phyloP scores from a whole-genome alignment of 2,329 filamentous ascomycete species.

The Botryotinia convoluta region DNA sequence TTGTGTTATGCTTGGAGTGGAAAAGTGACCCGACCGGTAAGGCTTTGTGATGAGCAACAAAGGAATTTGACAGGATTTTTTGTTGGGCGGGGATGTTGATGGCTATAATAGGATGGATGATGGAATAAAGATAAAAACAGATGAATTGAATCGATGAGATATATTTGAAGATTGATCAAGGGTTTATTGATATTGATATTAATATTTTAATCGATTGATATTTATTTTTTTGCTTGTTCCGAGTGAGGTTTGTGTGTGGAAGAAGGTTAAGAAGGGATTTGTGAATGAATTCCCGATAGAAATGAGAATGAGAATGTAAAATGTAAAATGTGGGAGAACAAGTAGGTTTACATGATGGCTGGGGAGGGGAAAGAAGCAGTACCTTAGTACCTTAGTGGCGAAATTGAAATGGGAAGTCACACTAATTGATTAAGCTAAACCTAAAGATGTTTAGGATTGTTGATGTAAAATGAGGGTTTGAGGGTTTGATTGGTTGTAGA shows the following conservation, averaged over 20 bases:
- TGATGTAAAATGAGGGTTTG: not conserved
- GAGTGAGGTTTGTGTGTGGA: not conserved
- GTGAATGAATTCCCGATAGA: conserved; percentile 1
- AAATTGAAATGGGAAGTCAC: conserved; percentile 1
- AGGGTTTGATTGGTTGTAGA: not conserved
- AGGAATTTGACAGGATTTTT: conserved; percentile 11
- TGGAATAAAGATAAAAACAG: not conserved
- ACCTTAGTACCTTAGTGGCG: not conserved
- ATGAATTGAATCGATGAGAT: not conserved
- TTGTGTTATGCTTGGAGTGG: not conserved
- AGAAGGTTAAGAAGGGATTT: not conserved
- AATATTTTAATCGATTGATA: not conserved
- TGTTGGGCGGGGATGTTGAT: not conserved
- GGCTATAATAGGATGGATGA: not conserved
- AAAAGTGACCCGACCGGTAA: conserved; percentile 10
- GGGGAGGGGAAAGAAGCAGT: not conserved
- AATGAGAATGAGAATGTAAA: not conserved
- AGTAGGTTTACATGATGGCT: conserved; percentile 15
- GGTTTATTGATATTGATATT: not conserved
- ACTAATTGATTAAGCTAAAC: not conserved
- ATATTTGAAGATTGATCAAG: not conserved
- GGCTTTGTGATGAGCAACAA: conserved; percentile 17
- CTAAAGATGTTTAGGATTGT: not conserved
- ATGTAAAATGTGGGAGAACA: conserved; percentile 16
- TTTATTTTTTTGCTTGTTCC: not conserved